Evolutionary conservation across 352 stramenopile species (phyloP).

Genomic region (Albugo candida): DNA sequence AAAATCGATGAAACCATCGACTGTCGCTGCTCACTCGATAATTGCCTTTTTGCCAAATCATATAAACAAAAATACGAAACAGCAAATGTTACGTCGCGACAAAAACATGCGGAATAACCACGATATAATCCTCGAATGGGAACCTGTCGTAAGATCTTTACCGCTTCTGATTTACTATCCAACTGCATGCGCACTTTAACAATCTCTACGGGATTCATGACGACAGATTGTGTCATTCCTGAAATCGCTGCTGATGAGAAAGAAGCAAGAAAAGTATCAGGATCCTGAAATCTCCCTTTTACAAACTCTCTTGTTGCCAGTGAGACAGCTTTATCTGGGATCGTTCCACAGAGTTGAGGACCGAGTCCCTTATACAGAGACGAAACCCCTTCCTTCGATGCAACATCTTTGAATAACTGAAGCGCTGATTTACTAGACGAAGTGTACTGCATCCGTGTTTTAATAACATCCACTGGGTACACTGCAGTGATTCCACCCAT

Average conservation of each 20-base stretch:
- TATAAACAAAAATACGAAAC: conserved; percentile 69
- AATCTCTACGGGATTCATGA: conserved; percentile 73
- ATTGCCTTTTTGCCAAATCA: conserved; percentile 38
- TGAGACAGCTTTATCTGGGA: conserved; percentile 65
- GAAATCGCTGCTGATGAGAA: conserved; percentile 42
- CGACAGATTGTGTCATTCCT: conserved; percentile 47
- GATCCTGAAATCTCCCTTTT: conserved; percentile 50
- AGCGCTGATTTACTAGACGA: conserved; percentile 20
- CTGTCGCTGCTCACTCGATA: conserved; percentile 39
- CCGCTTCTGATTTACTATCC: conserved; percentile 36
- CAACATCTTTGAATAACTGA: conserved; percentile 32
- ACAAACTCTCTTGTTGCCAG: conserved; percentile 61
- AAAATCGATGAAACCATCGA: conserved; percentile 56
- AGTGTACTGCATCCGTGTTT: conserved; percentile 64
- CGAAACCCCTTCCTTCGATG: conserved; percentile 31
- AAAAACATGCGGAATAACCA: conserved; percentile 49
- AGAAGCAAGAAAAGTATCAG: conserved; percentile 51
- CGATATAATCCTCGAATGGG: conserved; percentile 43
- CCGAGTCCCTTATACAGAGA: conserved; percentile 68
- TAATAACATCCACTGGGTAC: conserved; percentile 69
- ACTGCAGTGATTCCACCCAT: conserved; percentile 68
- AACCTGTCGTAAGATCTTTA: conserved; percentile 37
- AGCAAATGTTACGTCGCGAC: conserved; percentile 53
- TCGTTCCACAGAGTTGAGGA: conserved; percentile 47
- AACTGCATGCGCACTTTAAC: conserved; percentile 73